Evolutionary conservation across 1,284 basidiomycete species (phyloP).

Genomic region (Rhodofomes roseus): DNA sequence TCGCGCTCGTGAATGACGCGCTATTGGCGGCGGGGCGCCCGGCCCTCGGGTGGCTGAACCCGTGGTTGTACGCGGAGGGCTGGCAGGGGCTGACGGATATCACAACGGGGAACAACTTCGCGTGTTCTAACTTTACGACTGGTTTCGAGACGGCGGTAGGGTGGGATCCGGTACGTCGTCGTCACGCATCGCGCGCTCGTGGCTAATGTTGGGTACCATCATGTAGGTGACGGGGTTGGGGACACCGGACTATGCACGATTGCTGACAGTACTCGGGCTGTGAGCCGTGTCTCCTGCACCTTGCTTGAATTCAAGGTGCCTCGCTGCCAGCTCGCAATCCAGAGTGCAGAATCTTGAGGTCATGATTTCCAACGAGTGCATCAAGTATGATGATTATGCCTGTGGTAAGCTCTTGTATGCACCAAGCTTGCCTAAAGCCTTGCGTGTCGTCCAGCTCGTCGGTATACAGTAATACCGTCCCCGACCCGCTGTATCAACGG

Average conservation of each 20-base stretch:
- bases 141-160: conserved; percentile 34
- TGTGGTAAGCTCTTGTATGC: too few relatives aligned
- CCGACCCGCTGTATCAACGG: too few relatives aligned
- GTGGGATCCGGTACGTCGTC: conserved; percentile 35
- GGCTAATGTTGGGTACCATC: not conserved
- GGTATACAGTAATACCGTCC: too few relatives aligned
- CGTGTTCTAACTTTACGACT: conserved; percentile 30
- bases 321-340: not conserved
- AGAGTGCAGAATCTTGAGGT: too few relatives aligned
- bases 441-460: too few relatives aligned
- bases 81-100: conserved; percentile 40
- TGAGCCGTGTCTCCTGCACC: too few relatives aligned
- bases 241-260: conserved; percentile 21
- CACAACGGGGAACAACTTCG: conserved; percentile 24
- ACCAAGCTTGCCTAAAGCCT: too few relatives aligned
- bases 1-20: conserved; percentile 58
- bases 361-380: too few relatives aligned
- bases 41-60: conserved; percentile 46
- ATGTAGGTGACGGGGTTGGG: conserved; percentile 23
- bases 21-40: conserved; percentile 42
- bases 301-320: not conserved
- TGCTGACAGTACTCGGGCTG: conserved; percentile 1
- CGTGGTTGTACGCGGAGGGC: conserved; percentile 33
- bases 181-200: not conserved
- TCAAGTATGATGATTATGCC: too few relatives aligned